phyloP scores from a whole-genome alignment of 352 stramenopile genomes.

The Globisporangium paroecandrum region DNA sequence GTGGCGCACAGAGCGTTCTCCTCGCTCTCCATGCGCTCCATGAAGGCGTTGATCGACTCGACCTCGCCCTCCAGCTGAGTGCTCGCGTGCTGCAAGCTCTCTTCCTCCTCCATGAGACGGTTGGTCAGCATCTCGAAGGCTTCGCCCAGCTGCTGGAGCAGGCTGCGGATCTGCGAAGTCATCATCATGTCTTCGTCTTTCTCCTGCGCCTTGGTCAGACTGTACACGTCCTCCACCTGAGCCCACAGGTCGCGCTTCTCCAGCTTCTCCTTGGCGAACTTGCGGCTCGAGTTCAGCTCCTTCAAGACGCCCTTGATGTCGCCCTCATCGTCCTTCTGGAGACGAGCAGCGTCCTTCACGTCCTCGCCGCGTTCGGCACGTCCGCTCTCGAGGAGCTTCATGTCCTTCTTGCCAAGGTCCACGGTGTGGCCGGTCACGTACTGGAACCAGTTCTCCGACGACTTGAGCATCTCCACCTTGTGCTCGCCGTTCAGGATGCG shows the following conservation, averaged over 20 bases:
- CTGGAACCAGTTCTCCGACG: constrained; percentile 87
- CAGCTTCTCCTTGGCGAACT: constrained; percentile 69
- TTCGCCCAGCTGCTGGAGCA: constrained; percentile 82
- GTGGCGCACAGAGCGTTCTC: constrained; percentile 78
- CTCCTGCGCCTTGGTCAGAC: constrained; percentile 74
- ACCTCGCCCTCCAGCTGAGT: constrained; percentile 82
- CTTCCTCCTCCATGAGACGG: constrained; percentile 79
- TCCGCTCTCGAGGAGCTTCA: constrained; percentile 69
- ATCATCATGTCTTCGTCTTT: constrained; percentile 92
- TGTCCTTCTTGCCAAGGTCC: constrained; percentile 83
- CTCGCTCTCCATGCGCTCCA: constrained; percentile 88
- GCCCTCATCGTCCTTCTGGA: constrained; percentile 80
- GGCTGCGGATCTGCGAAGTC: constrained; percentile 84
- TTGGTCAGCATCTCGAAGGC: constrained; percentile 88
- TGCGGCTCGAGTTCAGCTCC: constrained; percentile 57
- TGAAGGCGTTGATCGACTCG: constrained; percentile 86
- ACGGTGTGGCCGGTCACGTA: constrained; percentile 76
- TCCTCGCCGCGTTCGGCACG: constrained; percentile 67
- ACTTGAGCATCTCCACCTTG: constrained; percentile 91
- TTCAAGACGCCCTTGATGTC: constrained; percentile 75
- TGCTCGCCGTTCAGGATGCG: constrained; percentile 86
- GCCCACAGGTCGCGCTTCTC: constrained; percentile 86
- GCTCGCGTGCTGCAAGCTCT: constrained; percentile 80
- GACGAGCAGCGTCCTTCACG: constrained; percentile 72
- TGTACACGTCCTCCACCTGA: constrained; percentile 83